Evolutionary conservation across 1,284 basidiomycete species (phyloP), one percentile per base, ranked within the genome.

Genomic region (Ustilago shanxiensis): DNA sequence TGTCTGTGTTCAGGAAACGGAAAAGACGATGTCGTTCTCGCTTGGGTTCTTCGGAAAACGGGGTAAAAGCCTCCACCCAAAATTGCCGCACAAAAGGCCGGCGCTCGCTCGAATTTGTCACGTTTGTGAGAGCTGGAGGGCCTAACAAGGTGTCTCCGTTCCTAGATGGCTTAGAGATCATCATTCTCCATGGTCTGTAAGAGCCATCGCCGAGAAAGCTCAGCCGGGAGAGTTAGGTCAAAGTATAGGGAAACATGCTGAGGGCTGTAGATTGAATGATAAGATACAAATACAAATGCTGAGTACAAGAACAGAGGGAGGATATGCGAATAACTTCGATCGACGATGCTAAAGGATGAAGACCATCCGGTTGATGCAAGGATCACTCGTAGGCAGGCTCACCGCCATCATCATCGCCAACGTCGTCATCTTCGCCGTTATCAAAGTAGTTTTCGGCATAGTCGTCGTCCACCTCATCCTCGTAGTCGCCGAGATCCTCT

Each of bases 361-460:
- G 14, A 9, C 16, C 6, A 11, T 24, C 7, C 9, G 26, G 11
- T 2, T 4, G 26, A 33, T 22, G 31, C 28, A 45, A 59, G 26
- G 41, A 56, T 50, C 72, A 85, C 31, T 85, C 82, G 60, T 80
- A 83, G 14, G 72, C 79, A 10, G 77, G 74, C 41, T 84, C 83
- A 33, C 75, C 80, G 28, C 75, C 79, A 29, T 79, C 82, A 22
- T 77, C 80, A 28, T 77, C 83, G 11, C 76, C 79, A 9, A 71
- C 64, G 10, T 81, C 83, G 44, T 82, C 83, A 33, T 82, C 83
- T 64, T 85, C 83, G 35, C 83, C 83, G 37, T 85, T 85, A 67
- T 85, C 83, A 55, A 85, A 85, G 82, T 85, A 85, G 61, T 84
- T 82, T 37, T 83, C 77, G 7, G 71, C 82, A 56, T 85, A 85